Evolutionary conservation across 805 yeast genomes (phyloP), one percentile per base, ranked within the genome.

Genomic region (Middelhovenomyces tepae): DNA sequence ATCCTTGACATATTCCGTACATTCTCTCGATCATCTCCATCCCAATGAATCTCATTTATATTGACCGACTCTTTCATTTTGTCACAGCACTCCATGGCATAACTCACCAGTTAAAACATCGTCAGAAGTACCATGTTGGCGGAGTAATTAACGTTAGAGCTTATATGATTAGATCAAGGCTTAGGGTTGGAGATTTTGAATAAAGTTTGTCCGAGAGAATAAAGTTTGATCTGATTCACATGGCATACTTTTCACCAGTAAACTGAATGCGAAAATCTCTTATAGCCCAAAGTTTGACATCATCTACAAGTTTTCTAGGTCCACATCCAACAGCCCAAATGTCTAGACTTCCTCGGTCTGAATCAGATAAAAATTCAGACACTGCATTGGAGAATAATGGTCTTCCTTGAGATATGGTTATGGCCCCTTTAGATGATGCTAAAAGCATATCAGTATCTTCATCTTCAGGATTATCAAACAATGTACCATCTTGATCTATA

Each of bases 321-420:
- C 95, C 95, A 2, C 93, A 91, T 5, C 85, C 83, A n/a, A 84
- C 62, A 10, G 82, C 91, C 87, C 89, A 82, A 2, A 75, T 31
- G 6, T 35, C 19, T 4, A 28, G 25, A 10, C 29, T 22, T 75
- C 34, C 57, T 57, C 14, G 59, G 50, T 38, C 60, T 39, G 16
- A 50, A 53, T 20, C 57, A 57, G 20, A 31, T n/a, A 27, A 16
- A 41, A 30, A 36, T 19, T 22, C 35, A 16, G 20, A 18, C 9
- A 32, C 15, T 22, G 36, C 31, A 20, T 31, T 29, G 9, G 32
- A 27, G 27, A 40, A 34, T 13, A 30, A 35, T 21, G 51, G 50
- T 16, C 39, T 39, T 27, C 40, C 49, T 32, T 32, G 41, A n/a
- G 20, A 37, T 23, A 34, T 29, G 20, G n/a, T n/a, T n/a, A n/a